Conservation (phyloP, 257 asterid genomes). For the Solanum medicagineum region DNA sequence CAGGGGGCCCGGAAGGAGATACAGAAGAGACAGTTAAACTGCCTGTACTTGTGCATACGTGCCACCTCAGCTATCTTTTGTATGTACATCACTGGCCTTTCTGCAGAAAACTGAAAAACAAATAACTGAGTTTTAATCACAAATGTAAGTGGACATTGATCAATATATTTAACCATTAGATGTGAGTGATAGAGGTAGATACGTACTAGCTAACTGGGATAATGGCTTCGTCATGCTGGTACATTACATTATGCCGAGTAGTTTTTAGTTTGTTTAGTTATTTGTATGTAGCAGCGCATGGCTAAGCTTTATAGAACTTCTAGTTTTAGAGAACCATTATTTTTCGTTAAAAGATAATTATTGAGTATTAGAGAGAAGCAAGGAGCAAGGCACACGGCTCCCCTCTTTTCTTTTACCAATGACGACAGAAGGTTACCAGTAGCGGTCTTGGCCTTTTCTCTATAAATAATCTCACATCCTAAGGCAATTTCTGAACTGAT, state of each 20-base stretch:
- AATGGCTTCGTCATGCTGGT: neutral
- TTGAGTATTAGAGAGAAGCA: neutral
- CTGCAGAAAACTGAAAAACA: neutral
- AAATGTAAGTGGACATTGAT: neutral
- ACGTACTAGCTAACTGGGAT: neutral
- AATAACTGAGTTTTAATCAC: neutral
- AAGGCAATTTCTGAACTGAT: neutral
- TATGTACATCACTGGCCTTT: neutral
- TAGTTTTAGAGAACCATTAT: neutral
- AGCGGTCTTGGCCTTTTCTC: neutral
- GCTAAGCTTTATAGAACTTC: neutral
- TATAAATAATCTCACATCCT: neutral
- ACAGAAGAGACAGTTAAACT: neutral
- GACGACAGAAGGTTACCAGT: neutral
- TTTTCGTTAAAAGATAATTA: neutral
- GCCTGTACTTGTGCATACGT: neutral
- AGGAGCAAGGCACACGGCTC: neutral
- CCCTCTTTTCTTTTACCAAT: too few relatives aligned
- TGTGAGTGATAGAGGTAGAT: neutral
- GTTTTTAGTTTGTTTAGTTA: neutral
- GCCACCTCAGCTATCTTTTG: neutral
- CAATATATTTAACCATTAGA: neutral
- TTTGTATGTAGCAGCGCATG: neutral
- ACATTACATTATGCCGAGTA: neutral
- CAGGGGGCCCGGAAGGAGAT: neutral